Evolutionary conservation across 2,329 filamentous ascomycete species (phyloP).

Genomic region (Alternaria rosae): DNA sequence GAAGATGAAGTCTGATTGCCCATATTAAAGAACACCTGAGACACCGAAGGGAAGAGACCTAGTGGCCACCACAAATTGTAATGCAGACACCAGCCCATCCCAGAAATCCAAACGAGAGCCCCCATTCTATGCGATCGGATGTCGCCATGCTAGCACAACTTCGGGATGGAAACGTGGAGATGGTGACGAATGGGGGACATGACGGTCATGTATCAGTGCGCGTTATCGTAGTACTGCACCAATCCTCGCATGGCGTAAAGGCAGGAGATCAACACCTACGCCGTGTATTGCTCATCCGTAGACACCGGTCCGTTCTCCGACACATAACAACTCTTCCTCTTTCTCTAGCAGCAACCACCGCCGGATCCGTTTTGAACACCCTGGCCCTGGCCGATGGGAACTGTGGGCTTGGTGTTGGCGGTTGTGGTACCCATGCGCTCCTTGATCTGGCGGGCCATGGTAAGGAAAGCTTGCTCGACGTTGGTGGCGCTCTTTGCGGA

Average conservation of each 20-base stretch:
- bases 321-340: slow-evolving; percentile 10
- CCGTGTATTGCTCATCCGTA: slow-evolving; percentile 31
- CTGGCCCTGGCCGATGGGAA: slow-evolving; percentile 94
- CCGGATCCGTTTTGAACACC: slow-evolving; percentile 87
- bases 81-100: slow-evolving; percentile 32
- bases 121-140: slow-evolving; percentile 31
- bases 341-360: slow-evolving; percentile 85
- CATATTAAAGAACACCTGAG: slow-evolving; percentile 37
- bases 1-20: slow-evolving; percentile 31
- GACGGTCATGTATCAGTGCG: slow-evolving; percentile 34
- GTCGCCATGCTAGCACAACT: slow-evolving; percentile 37
- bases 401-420: slow-evolving; percentile 98
- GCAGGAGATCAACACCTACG: slow-evolving; percentile 38
- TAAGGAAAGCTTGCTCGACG: slow-evolving; percentile 99
- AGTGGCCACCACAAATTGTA: slow-evolving; percentile 42
- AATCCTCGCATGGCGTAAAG: slow-evolving; percentile 28
- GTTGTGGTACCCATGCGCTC: slow-evolving; percentile 98
- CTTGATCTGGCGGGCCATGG: slow-evolving; percentile 99
- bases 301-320: slow-evolving; percentile 21
- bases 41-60: slow-evolving; percentile 28
- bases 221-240: slow-evolving; percentile 37
- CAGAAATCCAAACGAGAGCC: slow-evolving; percentile 42
- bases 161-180: slow-evolving; percentile 25
- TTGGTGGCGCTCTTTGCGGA: slow-evolving; percentile 99
- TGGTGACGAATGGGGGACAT: slow-evolving; percentile 27